Base-by-base conservation (phyloP, 108 stramenopile species). In the Chaetoceros tenuissimus region DNA sequence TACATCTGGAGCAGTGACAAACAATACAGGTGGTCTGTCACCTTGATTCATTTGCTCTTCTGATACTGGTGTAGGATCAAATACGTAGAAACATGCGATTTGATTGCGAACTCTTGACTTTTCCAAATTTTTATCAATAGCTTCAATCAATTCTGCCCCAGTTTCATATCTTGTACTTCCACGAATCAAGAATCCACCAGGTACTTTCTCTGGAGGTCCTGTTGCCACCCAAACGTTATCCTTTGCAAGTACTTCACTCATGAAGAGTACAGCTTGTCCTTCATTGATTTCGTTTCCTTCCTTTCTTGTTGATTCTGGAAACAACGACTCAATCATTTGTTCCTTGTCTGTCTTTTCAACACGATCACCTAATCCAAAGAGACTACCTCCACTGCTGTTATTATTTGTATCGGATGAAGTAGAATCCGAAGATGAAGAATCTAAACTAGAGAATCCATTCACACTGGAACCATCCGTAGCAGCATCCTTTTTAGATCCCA, bases 231-330 rank as follows among this genome's bases (percentile, higher is more conserved):
- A 51, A 49, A 91, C 87, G 31, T 66, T 63, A 18, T 71, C 77
- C 48, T 77, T 51, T 3, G 82, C 80, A 8, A 90, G 60, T 3
- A 90, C 66, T 53, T 81, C 77, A 28, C 56, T 68, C 23, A 74
- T 51, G 31, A 90, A 67, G 2, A 58, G 27, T 24, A 84, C 58
- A 5, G 80, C 73, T 40, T 77, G 68, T 23, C 65, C 79, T 24
- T 65, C 30, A 21, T 78, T 79, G 3, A 72, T 67, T 30, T 81
- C 46, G 13, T 66, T 57, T 27, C 67, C 76, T 60, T 82, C 79
- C 31, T 81, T 83, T 0, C 81, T 66, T 3, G 71, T 80, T 18
- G 85, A 87, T 53, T 78, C 64, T 8, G 89, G 89, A 53, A 79
- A 90, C 18, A 84, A 59, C 13, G 34, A 40, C 34, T 40, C 34